Evolutionary conservation across 768 basidiomycete genomes (phyloP), one percentile per base, ranked within the genome.

Genomic region (Mycena vitilis): DNA sequence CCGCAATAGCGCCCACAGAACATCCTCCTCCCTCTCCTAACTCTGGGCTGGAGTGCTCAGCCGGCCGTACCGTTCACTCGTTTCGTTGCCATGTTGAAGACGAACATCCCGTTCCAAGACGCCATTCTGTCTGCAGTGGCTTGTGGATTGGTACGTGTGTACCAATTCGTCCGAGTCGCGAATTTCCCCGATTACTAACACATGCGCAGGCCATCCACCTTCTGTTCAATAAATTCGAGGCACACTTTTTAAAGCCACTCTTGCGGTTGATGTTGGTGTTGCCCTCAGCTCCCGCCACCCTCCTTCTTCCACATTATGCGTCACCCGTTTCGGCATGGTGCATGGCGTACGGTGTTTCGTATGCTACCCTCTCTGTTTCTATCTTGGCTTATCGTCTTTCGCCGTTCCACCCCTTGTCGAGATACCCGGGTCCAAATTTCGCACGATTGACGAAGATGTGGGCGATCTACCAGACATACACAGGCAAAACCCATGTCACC

Each of bases 201-300:
- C 30, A 25, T 47, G 18, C 37, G 2, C 30, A 63, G 62, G 47
- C 53, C 20, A 36, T 34, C 15, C 62, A 63, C 48, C 44, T 63
- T 3, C 7, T 56, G 42, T 56, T 63, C 5, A 63, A 63, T 44
- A 55, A 55, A 55, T 23, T 63, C n/a, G 53, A 63, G 45, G 34
- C 25, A 16, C 20, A 9, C 4, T 22, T 37, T 30, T 42, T 63
- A 44, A 63, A 45, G 20, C 53, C 11, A 0, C 62, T 63, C 34
- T 3, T 47, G 15, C 54, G 30, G 2, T 8, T 56, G 20, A n/a
- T 48, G 34, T 5, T 55, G 5, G 16, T 63, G 2, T 15, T 56
- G 22, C 62, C 54, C 9, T 45, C 18, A 13, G 30, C 18, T 37
- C 62, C 62, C 22, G 42, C 53, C 11, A n/a, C 13, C 8, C 45